These are phyloP conservation scores for Candida palmyrensis DNA, from an alignment of 805 yeast species.

Conservation along the genomic window DNA sequence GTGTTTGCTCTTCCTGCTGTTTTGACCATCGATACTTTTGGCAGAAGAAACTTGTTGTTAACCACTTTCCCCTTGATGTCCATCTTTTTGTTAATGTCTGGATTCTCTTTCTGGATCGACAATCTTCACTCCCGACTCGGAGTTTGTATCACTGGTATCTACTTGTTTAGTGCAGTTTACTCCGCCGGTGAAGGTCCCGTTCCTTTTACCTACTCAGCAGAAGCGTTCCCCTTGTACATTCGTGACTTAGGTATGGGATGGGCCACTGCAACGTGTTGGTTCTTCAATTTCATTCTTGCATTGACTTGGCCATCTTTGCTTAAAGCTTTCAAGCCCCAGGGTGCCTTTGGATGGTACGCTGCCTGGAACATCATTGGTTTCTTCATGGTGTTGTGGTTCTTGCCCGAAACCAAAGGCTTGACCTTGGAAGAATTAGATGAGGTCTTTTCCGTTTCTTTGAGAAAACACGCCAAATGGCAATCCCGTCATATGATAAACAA, in stretches of 20 bases:
- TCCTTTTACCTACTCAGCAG: constrained; percentile 85
- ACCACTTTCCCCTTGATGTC: constrained; percentile 62
- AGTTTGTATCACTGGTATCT: constrained; percentile 67
- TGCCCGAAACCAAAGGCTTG: constrained; percentile 50
- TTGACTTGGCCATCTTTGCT: constrained; percentile 76
- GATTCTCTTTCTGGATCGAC: constrained; percentile 66
- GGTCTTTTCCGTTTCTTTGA: constrained; percentile 58
- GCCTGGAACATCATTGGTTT: constrained; percentile 75
- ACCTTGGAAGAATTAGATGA: constrained; percentile 76
- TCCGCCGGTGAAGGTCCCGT: constrained; percentile 88
- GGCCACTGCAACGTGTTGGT: constrained; percentile 74
- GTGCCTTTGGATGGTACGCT: constrained; percentile 87
- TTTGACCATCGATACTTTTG: constrained; percentile 71
- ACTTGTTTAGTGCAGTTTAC: constrained; percentile 66
- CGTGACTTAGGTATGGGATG: constrained; percentile 78
- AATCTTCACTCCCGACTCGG: constrained; percentile 53
- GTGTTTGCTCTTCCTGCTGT: constrained; percentile 81
- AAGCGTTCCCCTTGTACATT: constrained; percentile 70
- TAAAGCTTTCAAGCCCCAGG: constrained; percentile 65
- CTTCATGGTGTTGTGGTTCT: constrained; percentile 58
- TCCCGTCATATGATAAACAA: constrained; percentile 30
- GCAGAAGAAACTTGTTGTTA: constrained; percentile 59
- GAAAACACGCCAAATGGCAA: constrained; percentile 47
- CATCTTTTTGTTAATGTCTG: constrained; percentile 54
- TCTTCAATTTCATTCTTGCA: constrained; percentile 64